Percentiles rank a stretch among this genome's conserved stretches.
phyloP scores from a whole-genome alignment of 1,284 basidiomycete genomes.

The Fomes fomentarius region DNA sequence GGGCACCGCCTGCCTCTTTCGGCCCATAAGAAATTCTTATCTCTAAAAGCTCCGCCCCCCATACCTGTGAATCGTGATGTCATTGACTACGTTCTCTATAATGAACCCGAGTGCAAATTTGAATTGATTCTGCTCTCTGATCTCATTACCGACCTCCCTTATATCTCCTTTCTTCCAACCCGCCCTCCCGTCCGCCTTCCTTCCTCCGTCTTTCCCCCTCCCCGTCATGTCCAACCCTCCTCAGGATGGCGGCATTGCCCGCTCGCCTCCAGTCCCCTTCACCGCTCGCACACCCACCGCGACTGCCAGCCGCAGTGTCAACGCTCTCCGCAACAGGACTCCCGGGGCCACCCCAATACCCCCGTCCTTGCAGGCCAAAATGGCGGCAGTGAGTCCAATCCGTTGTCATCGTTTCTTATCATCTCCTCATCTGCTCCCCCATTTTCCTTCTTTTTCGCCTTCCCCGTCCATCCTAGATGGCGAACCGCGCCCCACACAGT shows the following conservation, averaged over 20 bases:
- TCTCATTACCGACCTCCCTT: conserved; percentile 18
- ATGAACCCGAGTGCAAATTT: conserved; percentile 14
- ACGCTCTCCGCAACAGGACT: conserved; percentile 39
- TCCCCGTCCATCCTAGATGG: conserved; percentile 48
- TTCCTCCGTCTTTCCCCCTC: conserved; percentile 6
- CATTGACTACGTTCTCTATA: conserved; percentile 9
- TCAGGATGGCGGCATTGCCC: conserved; percentile 26
- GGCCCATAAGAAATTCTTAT: conserved; percentile 4
- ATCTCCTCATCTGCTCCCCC: conserved; percentile 8
- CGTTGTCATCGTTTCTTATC: conserved; percentile 7
- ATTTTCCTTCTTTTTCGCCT: background rate
- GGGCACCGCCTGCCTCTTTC: conserved; percentile 11
- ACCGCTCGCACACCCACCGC: conserved; percentile 12
- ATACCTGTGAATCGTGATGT: conserved; percentile 16
- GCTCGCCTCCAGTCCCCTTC: conserved; percentile 26
- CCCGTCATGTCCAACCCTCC: conserved; percentile 30
- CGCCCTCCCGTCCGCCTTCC: conserved; percentile 4
- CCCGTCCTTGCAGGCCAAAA: conserved; percentile 89
- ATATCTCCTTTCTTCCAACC: conserved; percentile 10
- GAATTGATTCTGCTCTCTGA: conserved; percentile 14
- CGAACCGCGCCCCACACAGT: conserved; percentile 36
- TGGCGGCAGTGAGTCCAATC: conserved; percentile 72
- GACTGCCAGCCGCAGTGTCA: conserved; percentile 39
- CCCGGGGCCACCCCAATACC: conserved; percentile 72
- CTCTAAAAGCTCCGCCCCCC: conserved; percentile 6